Evolutionary conservation across 129 eudicot species (phyloP), one percentile per base, ranked within the genome.

Genomic region (Rutidosis leptorrhynchoides): DNA sequence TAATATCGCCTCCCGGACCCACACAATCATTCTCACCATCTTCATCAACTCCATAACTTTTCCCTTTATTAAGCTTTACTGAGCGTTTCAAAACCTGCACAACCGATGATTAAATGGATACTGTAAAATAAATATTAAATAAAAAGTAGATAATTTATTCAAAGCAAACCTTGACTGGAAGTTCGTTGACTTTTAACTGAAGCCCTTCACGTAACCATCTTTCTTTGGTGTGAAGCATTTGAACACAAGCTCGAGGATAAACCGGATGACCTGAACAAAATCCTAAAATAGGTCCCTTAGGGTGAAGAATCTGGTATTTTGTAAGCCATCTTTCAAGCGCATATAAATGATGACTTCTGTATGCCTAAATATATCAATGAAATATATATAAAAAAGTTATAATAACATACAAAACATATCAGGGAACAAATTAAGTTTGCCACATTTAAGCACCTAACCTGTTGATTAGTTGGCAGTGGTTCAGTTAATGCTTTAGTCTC

Each of bases 391-490:
- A 29, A 49, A 58, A 21, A 51, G 40, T 6, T 23, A 19, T 27
- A n/a, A 52, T 29, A 59, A 1, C 30, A 45, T 15, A 65, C 46
- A 16, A 1, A 57, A 25, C 7, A 15, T 45, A 54, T 43, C 28
- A 23, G 46, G 33, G 24, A 29, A 62, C 46, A 35, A 20, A 21
- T 0, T 58, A 21, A 65, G 49, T 51, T 5, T 17, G 15, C 65
- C 35, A 70, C 22, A 54, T 30, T 19, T 52, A 64, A 51, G 37
- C 43, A 49, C 49, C 74, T 16, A 59, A 88, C 98, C 85, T 85
- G 96, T 78, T 92, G 98, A 88, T 88, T 92, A 53, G 95, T 92
- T 56, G 98, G 98, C 78, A 92, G 98, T 66, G 98, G 98, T 65
- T 92, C 96, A 1, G 98, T 92, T 53, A 92, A 79, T 62, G 96